phyloP scores from a whole-genome alignment of 306 rosid species.

The Ochetophila trinervis region DNA sequence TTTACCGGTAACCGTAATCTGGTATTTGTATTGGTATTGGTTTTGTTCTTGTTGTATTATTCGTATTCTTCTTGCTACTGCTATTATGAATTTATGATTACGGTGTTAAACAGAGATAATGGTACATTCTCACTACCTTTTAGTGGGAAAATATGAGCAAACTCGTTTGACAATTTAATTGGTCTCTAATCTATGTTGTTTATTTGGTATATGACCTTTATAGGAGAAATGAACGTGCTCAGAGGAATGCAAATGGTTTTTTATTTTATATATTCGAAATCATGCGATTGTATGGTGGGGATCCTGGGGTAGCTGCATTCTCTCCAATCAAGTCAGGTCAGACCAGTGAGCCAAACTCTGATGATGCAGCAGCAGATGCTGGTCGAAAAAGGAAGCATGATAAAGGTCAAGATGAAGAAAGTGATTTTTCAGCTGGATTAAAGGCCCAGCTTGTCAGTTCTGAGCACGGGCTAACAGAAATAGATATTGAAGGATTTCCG shows the following conservation, averaged over 20 bases:
- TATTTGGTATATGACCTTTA: neutral
- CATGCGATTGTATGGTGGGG: neutral
- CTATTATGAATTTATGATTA: neutral
- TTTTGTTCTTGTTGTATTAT: too few species aligned
- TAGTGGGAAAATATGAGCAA: neutral
- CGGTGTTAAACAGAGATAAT: neutral
- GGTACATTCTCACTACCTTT: neutral
- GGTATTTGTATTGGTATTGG: too few species aligned
- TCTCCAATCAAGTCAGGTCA: neutral
- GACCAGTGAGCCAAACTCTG: too few species aligned
- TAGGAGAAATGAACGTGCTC: neutral
- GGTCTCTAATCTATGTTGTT: neutral
- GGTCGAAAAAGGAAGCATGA: too few species aligned
- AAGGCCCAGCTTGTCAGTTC: neutral
- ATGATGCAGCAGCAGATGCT: too few species aligned
- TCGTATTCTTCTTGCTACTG: too few species aligned
- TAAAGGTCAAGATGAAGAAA: too few species aligned
- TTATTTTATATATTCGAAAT: neutral
- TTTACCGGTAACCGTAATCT: too few species aligned
- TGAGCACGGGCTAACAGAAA: neutral
- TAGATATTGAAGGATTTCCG: neutral
- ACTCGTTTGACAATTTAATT: neutral
- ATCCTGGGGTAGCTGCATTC: neutral
- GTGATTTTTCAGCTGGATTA: neutral
- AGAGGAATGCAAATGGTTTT: neutral